These are phyloP conservation scores for Leishmania aethiopica DNA, from an alignment of 208 protist genomes.

Conservation along the genomic window DNA sequence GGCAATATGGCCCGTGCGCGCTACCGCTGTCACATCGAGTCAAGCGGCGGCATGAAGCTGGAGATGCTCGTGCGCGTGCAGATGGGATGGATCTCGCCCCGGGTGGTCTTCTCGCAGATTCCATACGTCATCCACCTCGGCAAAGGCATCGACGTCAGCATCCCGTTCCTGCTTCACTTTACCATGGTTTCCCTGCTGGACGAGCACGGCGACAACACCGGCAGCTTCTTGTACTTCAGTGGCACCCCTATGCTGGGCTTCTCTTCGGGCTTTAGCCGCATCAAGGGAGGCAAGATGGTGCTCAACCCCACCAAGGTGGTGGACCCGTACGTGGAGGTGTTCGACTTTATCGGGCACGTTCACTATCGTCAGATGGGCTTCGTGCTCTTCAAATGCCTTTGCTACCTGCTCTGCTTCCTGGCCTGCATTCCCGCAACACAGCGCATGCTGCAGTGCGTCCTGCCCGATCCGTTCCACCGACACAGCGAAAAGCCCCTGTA, in stretches of 20 bases:
- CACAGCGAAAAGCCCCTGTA: constrained; percentile 59
- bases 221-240: constrained; percentile 84
- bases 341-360: constrained; percentile 73
- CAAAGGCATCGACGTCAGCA: constrained; percentile 76
- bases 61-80: constrained; percentile 79
- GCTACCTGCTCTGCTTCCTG: constrained; percentile 59
- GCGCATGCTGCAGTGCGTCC: constrained; percentile 56
- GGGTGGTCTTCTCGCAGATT: constrained; percentile 68
- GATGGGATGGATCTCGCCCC: constrained; percentile 89
- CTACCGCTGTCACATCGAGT: constrained; percentile 76
- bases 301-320: constrained; percentile 71
- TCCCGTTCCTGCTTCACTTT: constrained; percentile 85
- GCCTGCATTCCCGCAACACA: constrained; percentile 78
- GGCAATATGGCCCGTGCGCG: constrained; percentile 78
- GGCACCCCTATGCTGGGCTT: constrained; percentile 84
- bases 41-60: constrained; percentile 62
- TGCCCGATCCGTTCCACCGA: constrained; percentile 77
- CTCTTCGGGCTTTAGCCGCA: constrained; percentile 61
- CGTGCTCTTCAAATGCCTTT: constrained; percentile 64
- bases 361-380: constrained; percentile 84
- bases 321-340: constrained; percentile 63
- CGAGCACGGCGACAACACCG: constrained; percentile 79
- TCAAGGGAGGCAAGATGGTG: constrained; percentile 68
- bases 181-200: constrained; percentile 84
- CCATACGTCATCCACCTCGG: constrained; percentile 81